Conservation (phyloP, 2,329 filamentous ascomycete genomes). For the Didymella keratinophila region DNA sequence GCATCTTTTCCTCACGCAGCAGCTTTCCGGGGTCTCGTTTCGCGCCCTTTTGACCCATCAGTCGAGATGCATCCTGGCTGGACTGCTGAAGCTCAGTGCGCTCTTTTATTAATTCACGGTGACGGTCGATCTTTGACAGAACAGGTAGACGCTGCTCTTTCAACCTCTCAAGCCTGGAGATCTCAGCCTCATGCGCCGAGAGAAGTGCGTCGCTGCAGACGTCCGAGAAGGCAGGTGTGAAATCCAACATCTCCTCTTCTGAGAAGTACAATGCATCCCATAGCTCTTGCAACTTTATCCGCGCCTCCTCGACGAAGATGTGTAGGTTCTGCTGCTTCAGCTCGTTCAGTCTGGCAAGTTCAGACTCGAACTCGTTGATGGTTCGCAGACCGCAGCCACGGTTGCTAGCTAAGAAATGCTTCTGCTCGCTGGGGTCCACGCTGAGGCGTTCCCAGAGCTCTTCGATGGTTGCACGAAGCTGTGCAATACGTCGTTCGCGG, state of each 20-base stretch:
- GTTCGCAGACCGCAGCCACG: slow-evolving; percentile 88
- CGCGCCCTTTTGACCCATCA: slow-evolving; percentile 93
- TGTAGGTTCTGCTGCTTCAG: slow-evolving; percentile 95
- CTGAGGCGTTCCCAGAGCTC: slow-evolving; percentile 87
- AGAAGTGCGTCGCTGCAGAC: slow-evolving; percentile 96
- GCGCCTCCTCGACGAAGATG: slow-evolving; percentile 92
- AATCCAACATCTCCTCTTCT: slow-evolving; percentile 98
- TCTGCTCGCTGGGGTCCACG: slow-evolving; percentile 82
- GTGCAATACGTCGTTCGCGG: slow-evolving; percentile 78
- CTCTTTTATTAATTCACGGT: slow-evolving; percentile 83
- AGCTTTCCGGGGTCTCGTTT: slow-evolving; percentile 93
- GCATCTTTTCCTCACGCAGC: slow-evolving; percentile 96
- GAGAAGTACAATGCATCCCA: slow-evolving; percentile 96
- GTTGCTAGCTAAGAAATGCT: slow-evolving; percentile 84
- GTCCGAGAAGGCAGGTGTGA: slow-evolving; percentile 95
- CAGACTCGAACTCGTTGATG: slow-evolving; percentile 96
- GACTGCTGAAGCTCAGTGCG: slow-evolving; percentile 87
- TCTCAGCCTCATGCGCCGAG: slow-evolving; percentile 93
- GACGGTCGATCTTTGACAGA: slow-evolving; percentile 80
- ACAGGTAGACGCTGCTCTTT: slow-evolving; percentile 88
- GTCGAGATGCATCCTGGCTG: slow-evolving; percentile 90
- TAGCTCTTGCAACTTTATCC: slow-evolving; percentile 88
- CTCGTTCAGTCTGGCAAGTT: slow-evolving; percentile 84
- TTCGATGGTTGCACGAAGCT: slow-evolving; percentile 81
- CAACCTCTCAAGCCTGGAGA: slow-evolving; percentile 79